Evolutionary conservation across 192 early-diverging fungal species (phyloP), one percentile per base, ranked within the genome.

Genomic region (Dissophora globulifera): DNA sequence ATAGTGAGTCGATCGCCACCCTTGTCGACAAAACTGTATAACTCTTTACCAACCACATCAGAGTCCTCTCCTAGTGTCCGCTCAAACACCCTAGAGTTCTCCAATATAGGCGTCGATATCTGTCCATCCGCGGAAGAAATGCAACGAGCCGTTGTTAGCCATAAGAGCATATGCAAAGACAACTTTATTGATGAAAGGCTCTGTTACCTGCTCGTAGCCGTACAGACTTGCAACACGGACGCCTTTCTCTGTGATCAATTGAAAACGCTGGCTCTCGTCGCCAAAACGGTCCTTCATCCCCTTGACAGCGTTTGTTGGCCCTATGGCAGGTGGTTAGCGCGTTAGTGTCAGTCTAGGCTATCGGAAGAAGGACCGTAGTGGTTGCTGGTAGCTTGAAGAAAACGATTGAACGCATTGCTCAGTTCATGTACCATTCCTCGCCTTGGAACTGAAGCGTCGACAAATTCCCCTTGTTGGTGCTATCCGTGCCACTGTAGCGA

Each of bases 31-130:
- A 91, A 90, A 32, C 76, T 86, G 76, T 89, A 91, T 25, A 91
- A 63, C 62, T 91, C 90, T 45, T 91, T 91, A 17, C 87, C 86
- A 4, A 91, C 83, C 2, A 91, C 87, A 67, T 91, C 90, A 12
- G 86, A 86, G 43, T 85, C 83, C 13, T 76, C 55, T 2, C 90
- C 90, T 19, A 91, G 66, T 4, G 87, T 83, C 50, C 87, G 69
- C 31, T 91, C 85, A 54, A 88, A 89, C 0, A 90, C 82, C 23
- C 83, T 80, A 8, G 87, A 83, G 78, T 87, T 83, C 61, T 91
- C 90, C 15, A 91, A 76, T 22, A 90, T 82, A 6, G 90, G 90
- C 6, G 90, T 90, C 23, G 79, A 67, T 23, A 90, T 78, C 67
- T 87, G 78, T 19, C 31, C 51, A 8, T 54, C 30, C n/a, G 29